phyloP scores from a whole-genome alignment of 2,329 filamentous ascomycete genomes.

The Diaporthe capsici region DNA sequence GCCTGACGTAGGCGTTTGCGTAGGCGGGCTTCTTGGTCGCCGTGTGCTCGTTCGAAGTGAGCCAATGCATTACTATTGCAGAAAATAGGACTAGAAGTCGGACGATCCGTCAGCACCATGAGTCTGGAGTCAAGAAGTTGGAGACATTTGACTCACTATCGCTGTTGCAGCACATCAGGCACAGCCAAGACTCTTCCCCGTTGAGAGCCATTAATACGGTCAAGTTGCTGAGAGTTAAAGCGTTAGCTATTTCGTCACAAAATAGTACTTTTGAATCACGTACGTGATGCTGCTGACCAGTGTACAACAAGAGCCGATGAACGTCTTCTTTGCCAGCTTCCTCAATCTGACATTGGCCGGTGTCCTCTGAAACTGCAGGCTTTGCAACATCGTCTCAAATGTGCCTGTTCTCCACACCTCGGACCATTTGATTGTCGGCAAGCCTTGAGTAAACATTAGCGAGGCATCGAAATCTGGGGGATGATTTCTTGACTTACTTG shows the following conservation, averaged over 20 bases:
- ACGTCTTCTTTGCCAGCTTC: constrained; percentile 16
- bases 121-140: not conserved
- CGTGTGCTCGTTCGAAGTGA: constrained; percentile 22
- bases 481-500: not conserved
- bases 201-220: constrained; percentile 18
- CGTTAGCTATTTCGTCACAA: not conserved
- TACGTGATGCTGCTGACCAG: constrained; percentile 16
- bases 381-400: constrained; percentile 6
- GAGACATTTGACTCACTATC: not conserved
- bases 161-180: constrained; percentile 16
- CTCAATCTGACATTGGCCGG: constrained; percentile 20
- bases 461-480: not conserved
- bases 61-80: constrained; percentile 21
- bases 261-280: not conserved
- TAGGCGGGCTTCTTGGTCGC: not conserved
- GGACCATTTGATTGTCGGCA: constrained; percentile 28
- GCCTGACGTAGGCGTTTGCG: constrained; percentile 11
- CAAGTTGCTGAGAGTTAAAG: not conserved
- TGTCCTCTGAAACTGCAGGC: constrained; percentile 2
- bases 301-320: constrained; percentile 18
- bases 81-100: not conserved
- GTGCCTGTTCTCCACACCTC: constrained; percentile 3
- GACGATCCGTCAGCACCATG: not conserved
- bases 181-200: constrained; percentile 20
- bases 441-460: not conserved